Base-by-base conservation (phyloP, 768 basidiomycete species). In the Pisolithus sp. region DNA sequence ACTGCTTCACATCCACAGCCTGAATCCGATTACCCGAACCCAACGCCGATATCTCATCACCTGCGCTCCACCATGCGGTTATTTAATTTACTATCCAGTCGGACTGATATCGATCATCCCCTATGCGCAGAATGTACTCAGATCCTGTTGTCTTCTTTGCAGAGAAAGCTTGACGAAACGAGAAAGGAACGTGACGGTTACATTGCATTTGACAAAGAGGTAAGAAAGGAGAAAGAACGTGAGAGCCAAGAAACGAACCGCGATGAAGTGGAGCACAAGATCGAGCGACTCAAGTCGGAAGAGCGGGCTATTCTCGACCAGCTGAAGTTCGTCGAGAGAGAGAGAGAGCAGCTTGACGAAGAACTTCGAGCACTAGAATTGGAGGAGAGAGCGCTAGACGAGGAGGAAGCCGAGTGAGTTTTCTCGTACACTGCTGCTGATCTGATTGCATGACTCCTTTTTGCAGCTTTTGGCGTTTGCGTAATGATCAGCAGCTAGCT, bases 71-170 rank as follows among this genome's bases (percentile, higher is more conserved):
- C 86, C 44, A 76, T 78, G 54, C 81, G 82, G 18, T 74, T 93
- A 37, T 85, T 89, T 65, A 87, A 86, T 64, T 66, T 90, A 28
- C 74, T 92, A 41, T 88, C 89, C 12, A 79, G 83, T 51, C 76
- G 83, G 40, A 83, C 86, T 48, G 86, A 87, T 30, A 80, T 94
- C 41, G 91, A 93, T 65, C 93, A 97, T 64, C 96, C 96, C 5
- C 76, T 99, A 7, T 99, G 96, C 67, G 82, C 87, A 0, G 95
- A 98, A 62, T 99, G 96, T 68, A 91, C 93, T 3, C 85, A 89
- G 60, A 78, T 86, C 45, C 70, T 98, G 31, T 78, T 94, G 28
- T 74, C 74, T 1, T 81, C 81, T 23, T 78, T 98, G 30, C 83
- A 87, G 59, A 78, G 78, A 43, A 85, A 92, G 62, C 75, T 95